These are phyloP conservation scores for Psilocybe cyanescens DNA, from an alignment of 768 basidiomycete species.

Conservation along the genomic window DNA sequence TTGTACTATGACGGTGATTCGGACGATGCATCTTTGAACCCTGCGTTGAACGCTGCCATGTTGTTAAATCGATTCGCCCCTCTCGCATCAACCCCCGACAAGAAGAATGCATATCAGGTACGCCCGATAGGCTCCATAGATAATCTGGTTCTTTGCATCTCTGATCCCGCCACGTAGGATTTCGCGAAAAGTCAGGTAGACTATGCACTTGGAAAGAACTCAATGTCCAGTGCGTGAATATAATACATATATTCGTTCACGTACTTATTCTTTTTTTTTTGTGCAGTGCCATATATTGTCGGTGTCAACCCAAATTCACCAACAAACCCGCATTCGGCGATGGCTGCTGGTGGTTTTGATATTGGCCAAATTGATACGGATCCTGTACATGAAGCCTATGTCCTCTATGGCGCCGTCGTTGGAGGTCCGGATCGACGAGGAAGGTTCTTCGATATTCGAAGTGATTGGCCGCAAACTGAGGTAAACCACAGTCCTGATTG, in stretches of 20 bases:
- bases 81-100: conserved; percentile 64
- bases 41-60: conserved; percentile 88
- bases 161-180: conserved; percentile 41
- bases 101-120: conserved; percentile 65
- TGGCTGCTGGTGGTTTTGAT: conserved; percentile 83
- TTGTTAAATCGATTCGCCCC: conserved; percentile 77
- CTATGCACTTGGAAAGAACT: conserved; percentile 87
- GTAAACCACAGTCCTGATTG: conserved; percentile 34
- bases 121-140: neutral
- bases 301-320: conserved; percentile 92
- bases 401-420: conserved; percentile 86
- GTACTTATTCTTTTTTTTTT: neutral
- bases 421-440: conserved; percentile 85
- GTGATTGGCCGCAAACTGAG: conserved; percentile 91
- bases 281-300: conserved; percentile 79
- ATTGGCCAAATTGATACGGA: conserved; percentile 70
- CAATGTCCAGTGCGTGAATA: conserved; percentile 71
- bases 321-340: conserved; percentile 86
- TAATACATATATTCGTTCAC: neutral
- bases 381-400: conserved; percentile 72
- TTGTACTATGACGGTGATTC: conserved; percentile 87
- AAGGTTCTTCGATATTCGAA: conserved; percentile 82
- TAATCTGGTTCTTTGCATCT: neutral
- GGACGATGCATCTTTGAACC: conserved; percentile 78
- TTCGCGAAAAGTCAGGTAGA: conserved; percentile 81